Percentiles rank a stretch among this genome's conserved stretches.
These are phyloP conservation scores for Phascolomyces articulosus DNA, from an alignment of 371 early-diverging fungal genomes.

Conservation along the genomic window DNA sequence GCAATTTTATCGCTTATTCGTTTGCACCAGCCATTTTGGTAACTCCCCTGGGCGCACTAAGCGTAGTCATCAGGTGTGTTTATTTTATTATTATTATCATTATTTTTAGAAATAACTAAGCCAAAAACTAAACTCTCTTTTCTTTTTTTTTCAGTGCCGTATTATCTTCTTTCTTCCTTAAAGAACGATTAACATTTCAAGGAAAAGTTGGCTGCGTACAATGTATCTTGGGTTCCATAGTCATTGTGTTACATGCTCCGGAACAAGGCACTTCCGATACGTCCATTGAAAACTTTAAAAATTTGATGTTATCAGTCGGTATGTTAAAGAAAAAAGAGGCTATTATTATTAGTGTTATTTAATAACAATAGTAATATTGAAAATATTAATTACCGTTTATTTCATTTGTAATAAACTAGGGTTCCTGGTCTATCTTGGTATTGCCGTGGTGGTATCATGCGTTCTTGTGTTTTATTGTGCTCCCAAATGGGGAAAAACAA, in stretches of 20 bases:
- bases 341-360: no score
- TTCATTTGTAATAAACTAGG: slow-evolving; percentile 36
- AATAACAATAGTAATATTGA: neutral
- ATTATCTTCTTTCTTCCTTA: slow-evolving; percentile 87
- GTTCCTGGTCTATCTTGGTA: slow-evolving; percentile 79
- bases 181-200: slow-evolving; percentile 80
- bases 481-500: slow-evolving; percentile 83
- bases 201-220: slow-evolving; percentile 93
- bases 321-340: slow-evolving; percentile 3
- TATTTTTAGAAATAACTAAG: neutral
- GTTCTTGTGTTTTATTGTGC: slow-evolving; percentile 79
- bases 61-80: slow-evolving; percentile 62
- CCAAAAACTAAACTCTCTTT: no score
- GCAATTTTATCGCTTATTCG: slow-evolving; percentile 91
- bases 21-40: slow-evolving; percentile 91
- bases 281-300: slow-evolving; percentile 81
- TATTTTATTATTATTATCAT: no score
- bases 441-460: slow-evolving; percentile 62
- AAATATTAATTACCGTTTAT: neutral
- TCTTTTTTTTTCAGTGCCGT: slow-evolving; percentile 66
- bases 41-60: slow-evolving; percentile 92
- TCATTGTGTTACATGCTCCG: slow-evolving; percentile 94
- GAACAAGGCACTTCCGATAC: slow-evolving; percentile 76
- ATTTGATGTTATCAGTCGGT: slow-evolving; percentile 76
- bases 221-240: slow-evolving; percentile 88